Evolutionary conservation across 2,329 filamentous ascomycete species (phyloP), one percentile per base, ranked within the genome.

Genomic region (Septoria petroselini): DNA sequence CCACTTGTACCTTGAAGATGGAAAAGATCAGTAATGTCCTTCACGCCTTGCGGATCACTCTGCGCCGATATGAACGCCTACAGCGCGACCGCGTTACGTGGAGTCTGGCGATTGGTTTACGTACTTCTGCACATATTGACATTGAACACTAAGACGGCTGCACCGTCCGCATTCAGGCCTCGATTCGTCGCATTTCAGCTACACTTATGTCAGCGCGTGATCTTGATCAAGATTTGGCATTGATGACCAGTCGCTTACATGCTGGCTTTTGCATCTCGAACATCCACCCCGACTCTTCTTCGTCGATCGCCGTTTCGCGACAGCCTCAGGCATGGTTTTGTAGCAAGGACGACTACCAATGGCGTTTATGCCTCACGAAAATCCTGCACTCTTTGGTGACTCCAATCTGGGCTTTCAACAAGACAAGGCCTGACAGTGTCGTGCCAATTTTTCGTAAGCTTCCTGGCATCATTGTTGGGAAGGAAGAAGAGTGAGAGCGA

Each of bases 161-260:
- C 50, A 52, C 21, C 50, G 38, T 17, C 50, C 50, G 30, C 50
- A 52, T 11, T 43, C 18, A n/a, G 50, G 50, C 27, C 48, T 52
- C n/a, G 29, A 18, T 29, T 55, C 52, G 37, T 55, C 52, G 27
- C 52, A 55, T 48, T 55, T 55, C 21, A 52, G 27, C 50, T 52
- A 29, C 5, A 17, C 25, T 29, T 8, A 11, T 4, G 40, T 52
- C 33, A 52, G 34, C 3, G 7, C 17, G 23, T 11, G 15, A 19
- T 9, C 15, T 15, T 23, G 14, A 19, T 18, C 14, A 6, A 18
- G 34, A 8, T 35, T 15, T 17, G 14, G 33, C 34, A 38, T 18
- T 4, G 14, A 17, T 9, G 2, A 15, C 14, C 7, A 3, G 11
- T 9, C 7, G 14, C 50, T 39, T 41, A 55, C 45, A 23, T 55